These are phyloP conservation scores for Crithidia mellificae DNA, from an alignment of 208 protist genomes.

Conservation along the genomic window DNA sequence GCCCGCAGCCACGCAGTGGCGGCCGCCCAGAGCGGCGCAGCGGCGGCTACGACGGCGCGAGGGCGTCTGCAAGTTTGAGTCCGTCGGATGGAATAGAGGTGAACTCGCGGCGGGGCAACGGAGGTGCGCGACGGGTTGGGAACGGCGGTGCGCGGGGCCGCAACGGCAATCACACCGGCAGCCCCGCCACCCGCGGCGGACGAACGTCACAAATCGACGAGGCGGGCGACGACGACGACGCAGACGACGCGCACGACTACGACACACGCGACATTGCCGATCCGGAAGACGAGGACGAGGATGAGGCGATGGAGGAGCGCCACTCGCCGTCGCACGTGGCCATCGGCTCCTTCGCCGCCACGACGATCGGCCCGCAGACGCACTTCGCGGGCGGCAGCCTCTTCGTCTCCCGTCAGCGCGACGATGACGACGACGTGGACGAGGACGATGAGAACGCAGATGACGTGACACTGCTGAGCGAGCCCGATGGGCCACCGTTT, in stretches of 20 bases:
- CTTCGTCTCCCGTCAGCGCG: neutral
- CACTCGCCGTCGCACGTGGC: conserved; percentile 1
- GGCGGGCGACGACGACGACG: neutral
- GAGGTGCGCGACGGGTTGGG: neutral
- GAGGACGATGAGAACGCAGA: conserved; percentile 4
- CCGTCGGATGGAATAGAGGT: neutral
- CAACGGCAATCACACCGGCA: neutral
- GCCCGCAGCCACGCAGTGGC: neutral
- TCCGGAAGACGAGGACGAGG: neutral
- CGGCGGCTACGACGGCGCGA: neutral
- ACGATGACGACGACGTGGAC: conserved; percentile 8
- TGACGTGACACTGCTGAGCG: neutral
- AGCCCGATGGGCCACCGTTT: neutral
- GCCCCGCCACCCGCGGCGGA: too few relatives aligned
- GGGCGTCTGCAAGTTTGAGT: neutral
- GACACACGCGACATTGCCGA: conserved; percentile 4
- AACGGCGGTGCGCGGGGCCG: neutral
- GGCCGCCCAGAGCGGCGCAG: neutral
- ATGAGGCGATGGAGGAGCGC: neutral
- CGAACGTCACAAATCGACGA: neutral
- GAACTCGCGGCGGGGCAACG: neutral
- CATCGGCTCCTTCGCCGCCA: conserved; percentile 1
- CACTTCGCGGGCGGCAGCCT: conserved; percentile 12
- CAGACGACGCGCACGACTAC: neutral
- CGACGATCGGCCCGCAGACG: neutral